Evolutionary conservation across 176 grass and related monocot genomes (phyloP), one percentile per base, ranked within the genome.

Genomic region (Cymbopogon citratus): DNA sequence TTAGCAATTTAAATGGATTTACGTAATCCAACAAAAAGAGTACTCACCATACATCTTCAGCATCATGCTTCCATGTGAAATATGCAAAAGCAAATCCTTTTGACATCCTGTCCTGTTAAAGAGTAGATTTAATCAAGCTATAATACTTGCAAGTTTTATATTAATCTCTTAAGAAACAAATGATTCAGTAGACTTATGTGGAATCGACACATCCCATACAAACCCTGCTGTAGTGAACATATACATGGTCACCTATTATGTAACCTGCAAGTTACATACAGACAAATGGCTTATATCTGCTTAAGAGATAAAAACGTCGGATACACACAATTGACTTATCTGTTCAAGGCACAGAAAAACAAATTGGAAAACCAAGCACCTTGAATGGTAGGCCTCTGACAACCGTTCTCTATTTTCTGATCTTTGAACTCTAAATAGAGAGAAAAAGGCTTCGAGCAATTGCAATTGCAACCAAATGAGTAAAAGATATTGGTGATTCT

Each of bases 321-420:
- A 5, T 7, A 39, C 38, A 39, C 5, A 39, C 38, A 39, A 9
- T 39, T 39, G 38, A 7, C 38, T 36, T 36, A 36, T 36, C 35
- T 36, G 35, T 36, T 36, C 35, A 36, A n/a, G n/a, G n/a, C n/a
- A n/a, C n/a, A n/a, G n/a, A n/a, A n/a, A n/a, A n/a, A n/a, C n/a
- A n/a, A n/a, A n/a, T n/a, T n/a, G n/a, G n/a, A n/a, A n/a, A 80
- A 73, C 38, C 16, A 68, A 79, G 73, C 71, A 98, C 96, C 96
- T 98, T 95, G 81, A 98, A 98, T 80, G 96, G 92, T 19, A 98
- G 69, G 57, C 95, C 95, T 76, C 96, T 91, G 83, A 99, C 85
- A 70, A 99, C 95, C 51, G 90, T 83, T 91, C 96, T 90, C 35
- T 5, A 36, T 36, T 36, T 36, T 27, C 70, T 92, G 65, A 79